phyloP scores from a whole-genome alignment of 441 rosid genomes.

The Eugenia klotzschiana region DNA sequence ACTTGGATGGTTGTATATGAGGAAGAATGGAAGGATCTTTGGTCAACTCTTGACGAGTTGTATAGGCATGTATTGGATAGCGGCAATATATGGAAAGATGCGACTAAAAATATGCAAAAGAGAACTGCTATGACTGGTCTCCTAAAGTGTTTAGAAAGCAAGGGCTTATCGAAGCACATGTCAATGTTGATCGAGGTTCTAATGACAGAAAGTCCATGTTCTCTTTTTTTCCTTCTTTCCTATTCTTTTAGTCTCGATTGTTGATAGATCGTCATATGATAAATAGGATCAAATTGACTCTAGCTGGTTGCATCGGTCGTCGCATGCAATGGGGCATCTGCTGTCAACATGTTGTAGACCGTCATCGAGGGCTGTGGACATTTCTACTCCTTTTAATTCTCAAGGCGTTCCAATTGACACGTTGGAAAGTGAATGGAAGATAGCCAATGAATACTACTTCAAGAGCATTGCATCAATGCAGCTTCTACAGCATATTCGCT shows the following conservation, averaged over 20 bases:
- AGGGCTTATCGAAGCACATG: conserved; percentile 76
- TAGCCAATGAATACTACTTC: conserved; percentile 59
- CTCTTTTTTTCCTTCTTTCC: not conserved
- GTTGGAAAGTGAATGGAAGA: conserved; percentile 45
- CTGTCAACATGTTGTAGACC: conserved; percentile 30
- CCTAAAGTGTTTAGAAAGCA: conserved; percentile 56
- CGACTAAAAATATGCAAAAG: conserved; percentile 45
- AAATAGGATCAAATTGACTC: conserved; percentile 31
- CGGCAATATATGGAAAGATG: conserved; percentile 63
- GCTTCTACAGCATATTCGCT: conserved; percentile 45
- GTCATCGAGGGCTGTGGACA: conserved; percentile 12
- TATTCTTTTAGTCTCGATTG: conserved; percentile 2
- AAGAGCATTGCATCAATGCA: conserved; percentile 74
- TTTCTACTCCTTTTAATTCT: conserved; percentile 11
- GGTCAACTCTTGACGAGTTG: conserved; percentile 40
- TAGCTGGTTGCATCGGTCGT: conserved; percentile 60
- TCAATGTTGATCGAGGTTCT: conserved; percentile 53
- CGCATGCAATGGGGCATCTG: conserved; percentile 58
- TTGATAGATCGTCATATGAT: conserved; percentile 4
- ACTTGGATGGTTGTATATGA: conserved; percentile 16
- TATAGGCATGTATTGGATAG: conserved; percentile 30
- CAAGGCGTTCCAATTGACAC: conserved; percentile 19
- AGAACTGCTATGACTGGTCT: conserved; percentile 65
- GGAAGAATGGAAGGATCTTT: conserved; percentile 40
- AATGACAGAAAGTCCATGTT: not conserved